Conservation (phyloP, 108 stramenopile species). For the Cyclotella choctawhatcheeana region DNA sequence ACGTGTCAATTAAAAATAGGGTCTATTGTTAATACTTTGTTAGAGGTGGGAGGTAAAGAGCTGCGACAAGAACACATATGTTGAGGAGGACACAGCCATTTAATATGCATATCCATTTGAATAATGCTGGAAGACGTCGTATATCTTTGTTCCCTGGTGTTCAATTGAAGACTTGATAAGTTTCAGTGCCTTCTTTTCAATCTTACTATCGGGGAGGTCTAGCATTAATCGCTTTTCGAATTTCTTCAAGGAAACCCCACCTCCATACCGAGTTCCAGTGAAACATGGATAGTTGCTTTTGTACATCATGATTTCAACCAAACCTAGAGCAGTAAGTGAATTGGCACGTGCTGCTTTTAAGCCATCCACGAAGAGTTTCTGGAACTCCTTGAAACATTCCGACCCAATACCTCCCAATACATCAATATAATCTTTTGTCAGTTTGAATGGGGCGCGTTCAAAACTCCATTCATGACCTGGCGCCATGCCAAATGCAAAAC, state of each 20-base stretch:
- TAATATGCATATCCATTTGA: conserved; percentile 56
- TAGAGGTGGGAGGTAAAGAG: too few species aligned
- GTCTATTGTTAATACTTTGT: too few species aligned
- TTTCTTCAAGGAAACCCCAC: conserved; percentile 70
- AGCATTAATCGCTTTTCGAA: conserved; percentile 88
- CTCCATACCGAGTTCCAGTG: conserved; percentile 77
- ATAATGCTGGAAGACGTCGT: conserved; percentile 60
- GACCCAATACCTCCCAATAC: conserved; percentile 89
- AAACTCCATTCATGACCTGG: conserved; percentile 95
- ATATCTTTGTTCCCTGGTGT: conserved; percentile 71
- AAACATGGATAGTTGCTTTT: conserved; percentile 96
- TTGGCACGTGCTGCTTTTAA: conserved; percentile 81
- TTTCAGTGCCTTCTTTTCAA: conserved; percentile 65
- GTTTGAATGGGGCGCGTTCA: conserved; percentile 98
- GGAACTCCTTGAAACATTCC: conserved; percentile 82
- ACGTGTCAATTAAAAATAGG: too few species aligned
- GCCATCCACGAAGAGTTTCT: conserved; percentile 80
- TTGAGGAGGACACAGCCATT: background rate
- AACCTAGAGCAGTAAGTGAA: conserved; percentile 83
- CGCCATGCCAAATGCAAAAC: conserved; percentile 98
- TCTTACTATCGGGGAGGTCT: conserved; percentile 68
- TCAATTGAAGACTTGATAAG: conserved; percentile 70
- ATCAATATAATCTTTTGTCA: conserved; percentile 95
- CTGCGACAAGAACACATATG: background rate
- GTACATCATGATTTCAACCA: conserved; percentile 99